A percentile compares a stretch with the other conserved stretches of the same genome.
Evolutionary conservation across 352 stramenopile species (phyloP).

Genomic region (Salisapilia sapeloensis): DNA sequence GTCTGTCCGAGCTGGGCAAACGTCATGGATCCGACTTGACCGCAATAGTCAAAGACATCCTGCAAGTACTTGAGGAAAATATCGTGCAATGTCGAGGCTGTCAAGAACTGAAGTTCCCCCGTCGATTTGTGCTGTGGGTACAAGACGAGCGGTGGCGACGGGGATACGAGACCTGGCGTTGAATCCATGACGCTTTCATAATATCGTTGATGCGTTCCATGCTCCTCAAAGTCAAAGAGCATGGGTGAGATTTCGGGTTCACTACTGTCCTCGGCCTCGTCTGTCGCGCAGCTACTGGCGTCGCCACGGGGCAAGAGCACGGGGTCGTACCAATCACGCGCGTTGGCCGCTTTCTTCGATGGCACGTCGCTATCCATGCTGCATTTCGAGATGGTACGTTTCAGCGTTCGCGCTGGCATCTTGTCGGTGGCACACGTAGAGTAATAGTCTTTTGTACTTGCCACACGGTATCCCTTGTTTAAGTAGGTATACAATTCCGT

Average conservation of each 20-base stretch:
- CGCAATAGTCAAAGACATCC: constrained; percentile 41
- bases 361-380: constrained; percentile 18
- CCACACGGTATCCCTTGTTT: too few relatives aligned
- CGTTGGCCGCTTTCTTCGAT: too few relatives aligned
- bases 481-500: too few relatives aligned
- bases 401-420: too few relatives aligned
- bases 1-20: constrained; percentile 38
- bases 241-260: constrained; percentile 20
- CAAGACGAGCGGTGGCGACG: constrained; percentile 14
- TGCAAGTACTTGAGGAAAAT: constrained; percentile 37
- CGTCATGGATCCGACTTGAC: constrained; percentile 20
- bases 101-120: constrained; percentile 17
- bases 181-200: constrained; percentile 17
- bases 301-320: constrained; percentile 23
- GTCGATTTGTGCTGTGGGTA: constrained; percentile 7
- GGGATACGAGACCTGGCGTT: constrained; percentile 9
- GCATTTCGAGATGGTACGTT: constrained; percentile 70
- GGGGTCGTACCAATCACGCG: constrained; percentile 12
- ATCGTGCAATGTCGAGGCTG: constrained; percentile 19
- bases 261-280: constrained; percentile 5
- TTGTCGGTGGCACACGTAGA: too few relatives aligned
- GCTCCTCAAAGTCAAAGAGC: constrained; percentile 13
- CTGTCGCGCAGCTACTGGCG: constrained; percentile 1
- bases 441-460: too few relatives aligned
- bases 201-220: constrained; percentile 12